Evolutionary conservation across 352 stramenopile genomes (phyloP), one percentile per base, ranked within the genome.

Genomic region (Globisporangium nodosum): DNA sequence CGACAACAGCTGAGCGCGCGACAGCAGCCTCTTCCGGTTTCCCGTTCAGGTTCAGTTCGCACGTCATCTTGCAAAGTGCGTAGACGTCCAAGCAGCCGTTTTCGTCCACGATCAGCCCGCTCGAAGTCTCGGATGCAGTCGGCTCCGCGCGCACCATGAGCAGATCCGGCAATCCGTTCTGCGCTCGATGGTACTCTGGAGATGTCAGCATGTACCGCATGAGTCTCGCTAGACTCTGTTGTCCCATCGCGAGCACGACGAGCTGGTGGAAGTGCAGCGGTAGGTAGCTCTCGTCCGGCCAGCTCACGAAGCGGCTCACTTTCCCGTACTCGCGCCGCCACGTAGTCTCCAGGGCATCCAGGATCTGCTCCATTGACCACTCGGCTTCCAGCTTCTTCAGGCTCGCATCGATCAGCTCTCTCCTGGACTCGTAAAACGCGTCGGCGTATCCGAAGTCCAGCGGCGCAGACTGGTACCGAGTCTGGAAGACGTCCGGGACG

Each of bases 401-500:
- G 6, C 73, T 61, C 4, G 56, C 42, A 13, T 89, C 78, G 47
- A 90, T 84, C 12, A 76, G 58, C 20, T 68, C 66, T 42, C 56
- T 58, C 30, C 82, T 70, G 33, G 60, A 60, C 21, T 63, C 42
- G 47, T 77, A 85, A 58, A 92, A 92, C 18, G 65, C 56, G 8
- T 78, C 63, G 0, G 78, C 74, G 35, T 85, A 81, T 2, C 82
- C 82, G 46, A 92, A 92, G 63, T 92, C 81, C 5, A 92, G 59
- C 33, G 82, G 84, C 30, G 63, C 75, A 1, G 73, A 64, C 52
- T 96, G 87, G 48, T 86, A 96, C 7, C 74, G 79, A n/a, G 76
- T 94, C 66, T 96, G 87, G 56, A 96, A 96, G 2, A 96, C 88
- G 52, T 94, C 69, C 3, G 80, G 70, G 18, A 96, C 69, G n/a